Conservation (phyloP, 495 filamentous ascomycete species). For the Staphylotrichum longicolle region DNA sequence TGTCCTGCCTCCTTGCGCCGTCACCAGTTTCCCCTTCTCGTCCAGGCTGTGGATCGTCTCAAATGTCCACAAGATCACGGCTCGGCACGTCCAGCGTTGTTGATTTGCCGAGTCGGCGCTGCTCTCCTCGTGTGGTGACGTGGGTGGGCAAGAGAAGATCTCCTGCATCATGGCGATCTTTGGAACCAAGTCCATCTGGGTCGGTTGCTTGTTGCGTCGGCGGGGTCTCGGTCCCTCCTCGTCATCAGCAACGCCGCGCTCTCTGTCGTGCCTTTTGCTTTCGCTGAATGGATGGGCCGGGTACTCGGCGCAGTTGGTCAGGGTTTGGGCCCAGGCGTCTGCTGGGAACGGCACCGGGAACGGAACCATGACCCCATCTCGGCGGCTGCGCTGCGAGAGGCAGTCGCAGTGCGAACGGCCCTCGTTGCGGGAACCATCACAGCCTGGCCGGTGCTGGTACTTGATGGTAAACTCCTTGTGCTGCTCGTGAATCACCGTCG, state of each 20-base stretch:
- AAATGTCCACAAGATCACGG: constrained; percentile 50
- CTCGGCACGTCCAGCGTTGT: constrained; percentile 42
- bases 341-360: constrained; percentile 55
- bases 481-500: constrained; percentile 33
- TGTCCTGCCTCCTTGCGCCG: constrained; percentile 30
- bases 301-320: constrained; percentile 46
- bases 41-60: constrained; percentile 43
- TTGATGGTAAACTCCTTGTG: constrained; percentile 36
- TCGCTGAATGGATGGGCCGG: constrained; percentile 36
- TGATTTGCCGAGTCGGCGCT: constrained; percentile 1
- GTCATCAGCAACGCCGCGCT: background rate
- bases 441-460: constrained; percentile 42
- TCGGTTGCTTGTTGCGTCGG: constrained; percentile 24
- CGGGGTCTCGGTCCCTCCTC: constrained; percentile 17
- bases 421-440: constrained; percentile 35
- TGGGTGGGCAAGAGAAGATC: constrained; percentile 45
- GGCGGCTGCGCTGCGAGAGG: constrained; percentile 26
- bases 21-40: constrained; percentile 30
- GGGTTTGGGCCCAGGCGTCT: constrained; percentile 46
- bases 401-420: constrained; percentile 36
- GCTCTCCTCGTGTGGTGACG: constrained; percentile 16
- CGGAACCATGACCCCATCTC: constrained; percentile 41
- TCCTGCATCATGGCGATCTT: constrained; percentile 53
- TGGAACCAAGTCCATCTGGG: constrained; percentile 46
- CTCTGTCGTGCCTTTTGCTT: constrained; percentile 12